Evolutionary conservation across 129 eudicot species (phyloP), one percentile per base, ranked within the genome.

Genomic region (Flaveria robusta): DNA sequence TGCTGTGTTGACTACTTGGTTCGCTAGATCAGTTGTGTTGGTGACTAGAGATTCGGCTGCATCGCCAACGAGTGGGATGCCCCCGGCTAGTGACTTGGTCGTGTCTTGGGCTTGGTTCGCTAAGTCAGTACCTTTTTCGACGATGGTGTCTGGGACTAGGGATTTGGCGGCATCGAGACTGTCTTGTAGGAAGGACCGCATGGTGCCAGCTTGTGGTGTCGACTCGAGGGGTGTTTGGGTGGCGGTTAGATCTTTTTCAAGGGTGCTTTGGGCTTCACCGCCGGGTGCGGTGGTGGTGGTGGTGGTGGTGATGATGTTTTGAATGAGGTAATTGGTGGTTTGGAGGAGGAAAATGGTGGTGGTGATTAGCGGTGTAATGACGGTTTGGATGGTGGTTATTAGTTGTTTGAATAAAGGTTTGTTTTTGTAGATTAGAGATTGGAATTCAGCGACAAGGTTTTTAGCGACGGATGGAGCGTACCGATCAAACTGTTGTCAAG

Each of bases 391-490:
- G 12, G 15, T 50, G n/a, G 16, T 39, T 7, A 76, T 10, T 47
- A 66, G 26, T 50, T 26, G 22, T 1, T 66, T 46, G 66, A 66
- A 52, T 50, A 49, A 19, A 50, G 81, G 74, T 67, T 54, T 54
- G 3, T 54, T 37, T 77, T 54, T 54, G 74, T 66, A 39, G 45
- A 54, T 19, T 22, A 60, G 54, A 31, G 59, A 22, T n/a, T 87
- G 66, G 67, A 74, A 50, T 42, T 56, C 51, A 60, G 23, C 42
- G 8, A 65, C 83, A 24, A 84, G 81, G 13, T 76, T 70, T 82
- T 86, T 92, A 31, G 77, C 80, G 5, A 62, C 10, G 5, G 88
- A 69, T 14, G 98, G 92, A 68, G 94, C 94, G 10, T 68, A 65
- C 69, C 79, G 81, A 37, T 86, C 89, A 15, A 92, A 85, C 71